Percentiles rank a stretch among this genome's conserved stretches.
Conservation (phyloP, 768 basidiomycete species). For the Heimioporus sp. region DNA sequence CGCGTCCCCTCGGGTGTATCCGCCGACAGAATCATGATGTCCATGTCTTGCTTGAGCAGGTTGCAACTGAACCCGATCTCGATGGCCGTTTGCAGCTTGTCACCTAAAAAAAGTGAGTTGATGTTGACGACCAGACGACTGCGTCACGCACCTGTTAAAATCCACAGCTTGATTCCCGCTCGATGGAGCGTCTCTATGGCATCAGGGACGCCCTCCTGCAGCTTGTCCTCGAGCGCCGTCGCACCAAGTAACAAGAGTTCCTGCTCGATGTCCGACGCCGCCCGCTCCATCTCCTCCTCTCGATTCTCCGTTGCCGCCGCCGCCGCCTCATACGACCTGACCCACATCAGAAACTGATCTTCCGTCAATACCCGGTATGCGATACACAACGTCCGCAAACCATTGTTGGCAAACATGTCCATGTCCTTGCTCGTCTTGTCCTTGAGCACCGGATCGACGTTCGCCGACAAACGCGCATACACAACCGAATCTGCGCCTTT, state of each 20-base stretch:
- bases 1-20: constrained; percentile 73
- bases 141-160: constrained; percentile 71
- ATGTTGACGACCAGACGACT: neutral
- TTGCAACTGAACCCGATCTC: constrained; percentile 98
- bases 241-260: constrained; percentile 85
- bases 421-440: constrained; percentile 81
- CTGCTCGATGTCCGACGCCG: constrained; percentile 81
- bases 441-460: constrained; percentile 74
- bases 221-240: constrained; percentile 94
- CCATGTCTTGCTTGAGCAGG: constrained; percentile 90
- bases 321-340: constrained; percentile 79
- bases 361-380: constrained; percentile 77
- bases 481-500: constrained; percentile 98
- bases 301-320: constrained; percentile 70
- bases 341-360: constrained; percentile 84
- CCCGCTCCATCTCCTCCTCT: constrained; percentile 90
- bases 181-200: constrained; percentile 88
- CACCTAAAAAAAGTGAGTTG: constrained; percentile 46
- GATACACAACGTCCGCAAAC: constrained; percentile 88
- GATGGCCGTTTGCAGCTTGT: constrained; percentile 97
- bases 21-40: constrained; percentile 94
- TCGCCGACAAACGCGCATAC: constrained; percentile 75
- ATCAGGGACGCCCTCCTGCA: constrained; percentile 96
- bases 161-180: constrained; percentile 98
- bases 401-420: constrained; percentile 91